Evolutionary conservation across 306 rosid species (phyloP).

Genomic region (Glycine tomentella): DNA sequence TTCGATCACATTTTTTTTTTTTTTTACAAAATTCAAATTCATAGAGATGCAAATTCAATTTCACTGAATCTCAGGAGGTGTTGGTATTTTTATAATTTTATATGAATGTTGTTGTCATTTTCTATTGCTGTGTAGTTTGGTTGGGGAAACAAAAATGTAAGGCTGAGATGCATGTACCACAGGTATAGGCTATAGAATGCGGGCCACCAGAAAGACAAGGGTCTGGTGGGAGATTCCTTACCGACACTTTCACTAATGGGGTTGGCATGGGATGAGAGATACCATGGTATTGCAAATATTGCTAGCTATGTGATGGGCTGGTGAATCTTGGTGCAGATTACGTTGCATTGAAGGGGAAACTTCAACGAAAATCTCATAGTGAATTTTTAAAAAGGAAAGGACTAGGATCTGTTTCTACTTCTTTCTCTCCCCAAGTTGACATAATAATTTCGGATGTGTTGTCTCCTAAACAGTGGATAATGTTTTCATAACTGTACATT

Average conservation of each 20-base stretch:
- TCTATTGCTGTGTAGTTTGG: conserved; percentile 39
- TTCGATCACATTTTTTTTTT: too few relatives aligned
- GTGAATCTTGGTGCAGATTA: conserved; percentile 1
- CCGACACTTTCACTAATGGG: conserved; percentile 46
- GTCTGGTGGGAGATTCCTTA: conserved; percentile 47
- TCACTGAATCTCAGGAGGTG: too few relatives aligned
- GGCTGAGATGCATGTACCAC: conserved; percentile 44
- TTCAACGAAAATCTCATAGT: conserved; percentile 21
- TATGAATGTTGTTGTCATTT: conserved; percentile 3
- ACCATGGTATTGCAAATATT: not conserved
- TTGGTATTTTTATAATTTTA: too few relatives aligned
- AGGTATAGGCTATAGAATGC: not conserved
- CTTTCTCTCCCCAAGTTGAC: not conserved
- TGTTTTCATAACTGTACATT: not conserved
- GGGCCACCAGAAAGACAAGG: conserved; percentile 50
- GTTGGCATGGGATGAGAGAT: too few relatives aligned
- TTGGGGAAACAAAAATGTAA: conserved; percentile 29
- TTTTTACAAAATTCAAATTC: too few relatives aligned
- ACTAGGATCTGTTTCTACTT: not conserved
- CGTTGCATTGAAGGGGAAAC: conserved; percentile 29
- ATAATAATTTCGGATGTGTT: conserved; percentile 6
- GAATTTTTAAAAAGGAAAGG: conserved; percentile 1
- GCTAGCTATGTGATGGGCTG: too few relatives aligned
- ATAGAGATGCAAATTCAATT: too few relatives aligned
- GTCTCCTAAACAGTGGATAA: conserved; percentile 21